Conservation (phyloP, 2,329 filamentous ascomycete species). For the Corinectria fuckeliana region DNA sequence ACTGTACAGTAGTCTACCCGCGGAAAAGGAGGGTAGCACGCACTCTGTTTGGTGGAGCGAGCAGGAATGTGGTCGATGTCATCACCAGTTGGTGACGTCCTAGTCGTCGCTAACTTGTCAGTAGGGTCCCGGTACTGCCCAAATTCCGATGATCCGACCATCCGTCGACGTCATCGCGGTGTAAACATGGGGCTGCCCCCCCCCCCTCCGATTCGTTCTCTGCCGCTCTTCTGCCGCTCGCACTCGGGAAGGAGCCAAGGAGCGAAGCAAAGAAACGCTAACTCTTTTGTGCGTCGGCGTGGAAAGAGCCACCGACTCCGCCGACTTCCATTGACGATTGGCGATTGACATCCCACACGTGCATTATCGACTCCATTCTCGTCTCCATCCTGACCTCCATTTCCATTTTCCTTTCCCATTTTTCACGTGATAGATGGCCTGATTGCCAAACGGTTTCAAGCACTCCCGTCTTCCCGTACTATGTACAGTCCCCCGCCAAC, state of each 20-base stretch:
- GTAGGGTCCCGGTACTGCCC: background rate
- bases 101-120: background rate
- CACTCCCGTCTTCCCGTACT: no score
- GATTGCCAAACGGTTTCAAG: background rate
- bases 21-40: background rate
- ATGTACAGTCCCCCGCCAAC: background rate
- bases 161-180: background rate
- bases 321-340: background rate
- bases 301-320: background rate
- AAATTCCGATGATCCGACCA: background rate
- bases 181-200: no score
- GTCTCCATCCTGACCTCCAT: background rate
- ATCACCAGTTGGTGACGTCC: background rate
- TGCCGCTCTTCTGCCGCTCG: no score
- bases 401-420: background rate
- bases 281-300: background rate
- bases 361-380: no score
- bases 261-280: background rate
- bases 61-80: background rate
- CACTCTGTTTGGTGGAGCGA: background rate
- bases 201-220: no score
- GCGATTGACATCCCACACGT: background rate
- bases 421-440: no score
- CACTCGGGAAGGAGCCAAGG: background rate
- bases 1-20: background rate